Evolutionary conservation across 164 flowering plant genomes (phyloP).

Genomic region (Kalanchoe fedtschenkoi): DNA sequence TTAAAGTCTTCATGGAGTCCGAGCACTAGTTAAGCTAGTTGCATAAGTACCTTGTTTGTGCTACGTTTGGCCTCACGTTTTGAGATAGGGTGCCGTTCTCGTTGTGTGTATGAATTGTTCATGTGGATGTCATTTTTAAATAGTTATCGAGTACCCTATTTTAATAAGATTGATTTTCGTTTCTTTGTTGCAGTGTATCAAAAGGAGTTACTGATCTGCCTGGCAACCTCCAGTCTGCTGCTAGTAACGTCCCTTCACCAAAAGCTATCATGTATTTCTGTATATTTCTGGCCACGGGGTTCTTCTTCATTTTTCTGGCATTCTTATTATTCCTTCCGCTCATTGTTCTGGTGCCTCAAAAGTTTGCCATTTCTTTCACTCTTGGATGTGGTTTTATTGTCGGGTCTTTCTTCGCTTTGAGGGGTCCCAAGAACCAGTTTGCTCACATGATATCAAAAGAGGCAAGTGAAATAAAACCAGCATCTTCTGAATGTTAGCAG

Average conservation of each 20-base stretch:
- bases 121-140: too few relatives aligned
- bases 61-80: too few relatives aligned
- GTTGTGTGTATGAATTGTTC: too few relatives aligned
- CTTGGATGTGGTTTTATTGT: slow-evolving; percentile 78
- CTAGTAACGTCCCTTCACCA: slow-evolving; percentile 79
- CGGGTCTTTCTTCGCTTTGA: slow-evolving; percentile 85
- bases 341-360: slow-evolving; percentile 94
- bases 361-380: slow-evolving; percentile 90
- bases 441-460: slow-evolving; percentile 84
- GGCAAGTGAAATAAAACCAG: slow-evolving; percentile 26
- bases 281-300: slow-evolving; percentile 65
- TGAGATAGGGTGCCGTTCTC: too few relatives aligned
- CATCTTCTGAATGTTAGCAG: neutral
- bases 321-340: slow-evolving; percentile 95
- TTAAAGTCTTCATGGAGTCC: too few relatives aligned
- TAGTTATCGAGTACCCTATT: neutral
- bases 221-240: slow-evolving; percentile 79
- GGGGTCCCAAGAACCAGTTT: slow-evolving; percentile 84
- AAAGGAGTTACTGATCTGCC: slow-evolving; percentile 90
- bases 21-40: too few relatives aligned
- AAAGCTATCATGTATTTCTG: slow-evolving; percentile 86
- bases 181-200: slow-evolving; percentile 50
- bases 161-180: neutral
- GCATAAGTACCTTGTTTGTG: too few relatives aligned
- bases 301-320: slow-evolving; percentile 84